Evolutionary conservation across 2,329 filamentous ascomycete species (phyloP).

Genomic region (Gnomoniopsis sp.): DNA sequence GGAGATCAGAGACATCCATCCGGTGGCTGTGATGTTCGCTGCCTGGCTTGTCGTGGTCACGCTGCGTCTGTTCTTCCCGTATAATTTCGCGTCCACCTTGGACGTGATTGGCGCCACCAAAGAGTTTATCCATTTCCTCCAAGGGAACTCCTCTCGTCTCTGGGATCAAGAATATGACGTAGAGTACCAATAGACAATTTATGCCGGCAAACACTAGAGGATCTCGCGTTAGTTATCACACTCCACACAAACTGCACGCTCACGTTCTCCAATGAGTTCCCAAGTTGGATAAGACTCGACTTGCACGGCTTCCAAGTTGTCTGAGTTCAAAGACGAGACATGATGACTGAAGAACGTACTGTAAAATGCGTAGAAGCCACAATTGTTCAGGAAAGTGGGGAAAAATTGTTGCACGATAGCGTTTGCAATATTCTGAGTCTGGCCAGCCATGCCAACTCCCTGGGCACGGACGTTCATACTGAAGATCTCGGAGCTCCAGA

Average conservation of each 20-base stretch:
- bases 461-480: constrained; percentile 67
- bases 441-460: constrained; percentile 60
- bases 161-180: constrained; percentile 32
- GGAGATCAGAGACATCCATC: not conserved
- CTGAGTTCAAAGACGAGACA: not conserved
- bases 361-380: constrained; percentile 37
- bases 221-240: not conserved
- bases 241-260: not conserved
- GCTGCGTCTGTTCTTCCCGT: constrained; percentile 24
- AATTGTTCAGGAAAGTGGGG: constrained; percentile 58
- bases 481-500: constrained; percentile 65
- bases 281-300: not conserved
- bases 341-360: not conserved
- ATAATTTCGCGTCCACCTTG: constrained; percentile 29
- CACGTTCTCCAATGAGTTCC: not conserved
- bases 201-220: constrained; percentile 13
- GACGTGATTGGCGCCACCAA: constrained; percentile 34
- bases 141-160: constrained; percentile 33
- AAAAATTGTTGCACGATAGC: constrained; percentile 62
- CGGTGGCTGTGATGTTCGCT: constrained; percentile 5
- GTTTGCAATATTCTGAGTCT: constrained; percentile 60
- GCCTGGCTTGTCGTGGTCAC: constrained; percentile 20
- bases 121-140: constrained; percentile 33
- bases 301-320: not conserved
- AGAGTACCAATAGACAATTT: constrained; percentile 20